Base-by-base conservation (phyloP, 345 rosid genomes). In the Eucalyptus tenuipes region DNA sequence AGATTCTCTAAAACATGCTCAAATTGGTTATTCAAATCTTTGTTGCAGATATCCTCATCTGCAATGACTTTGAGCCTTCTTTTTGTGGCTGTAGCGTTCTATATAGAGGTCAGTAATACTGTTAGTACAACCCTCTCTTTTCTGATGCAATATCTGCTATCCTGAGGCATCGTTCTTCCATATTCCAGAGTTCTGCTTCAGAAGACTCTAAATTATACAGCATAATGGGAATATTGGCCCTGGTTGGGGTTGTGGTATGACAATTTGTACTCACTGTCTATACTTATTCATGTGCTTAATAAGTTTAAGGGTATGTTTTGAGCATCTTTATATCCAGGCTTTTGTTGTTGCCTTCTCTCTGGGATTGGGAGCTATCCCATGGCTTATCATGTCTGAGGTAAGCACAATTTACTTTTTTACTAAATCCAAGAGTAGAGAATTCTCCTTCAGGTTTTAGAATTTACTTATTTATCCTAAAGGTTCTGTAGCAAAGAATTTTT, bases 301-400 rank as follows among this genome's bases (percentile, higher is more conserved):
- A 68, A 29, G 18, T 20, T 64, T 33, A 18, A 52, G 40, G 55
- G 59, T 79, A 55, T 79, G 47, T 85, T 88, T 61, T 42, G 49
- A 87, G 29, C 84, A 29, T 48, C 86, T 71, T 24, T 44, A 49
- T 44, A 61, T 89, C 81, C 94, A 98, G 99, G 92, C 93, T 87
- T 87, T 96, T 94, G 98, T 97, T 71, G 87, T 96, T 91, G 47
- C 92, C 88, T 97, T 95, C 93, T 97, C 99, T 87, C 90, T 98
- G 92, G 99, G 99, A 88, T 88, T 98, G 92, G 99, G 99, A 68
- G 96, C 99, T 50, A 95, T 98, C 91, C 98, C 99, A 33, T 98
- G 99, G 99, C 44, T 98, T 88, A 97, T 98, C 86, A 97, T 98
- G 99, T 94, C 99, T n/a, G 99, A 98, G 99, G 99, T 98, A 93